Evolutionary conservation across 306 rosid genomes (phyloP), one percentile per base, ranked within the genome.

Genomic region (Vicia faba): DNA sequence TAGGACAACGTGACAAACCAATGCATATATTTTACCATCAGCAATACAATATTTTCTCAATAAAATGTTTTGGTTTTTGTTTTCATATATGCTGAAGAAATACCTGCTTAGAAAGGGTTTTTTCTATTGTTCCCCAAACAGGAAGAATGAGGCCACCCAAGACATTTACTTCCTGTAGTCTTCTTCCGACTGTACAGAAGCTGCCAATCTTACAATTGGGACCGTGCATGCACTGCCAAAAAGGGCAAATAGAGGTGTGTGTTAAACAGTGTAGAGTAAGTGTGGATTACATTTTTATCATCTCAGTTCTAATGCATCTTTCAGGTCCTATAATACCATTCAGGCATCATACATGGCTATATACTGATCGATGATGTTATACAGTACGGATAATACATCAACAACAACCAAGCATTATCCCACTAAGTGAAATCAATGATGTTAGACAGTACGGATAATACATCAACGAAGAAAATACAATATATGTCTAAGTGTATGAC

Each of bases 111-210:
- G 97, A 70, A 71, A 93, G 96, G 76, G 97, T 97, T 77, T 90
- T 88, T 79, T 93, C 99, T 63, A 93, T 74, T 13, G 95, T 80
- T 62, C 97, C 92, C 99, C 99, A 93, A 26, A 93, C 95, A 8
- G 99, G 99, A 83, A 93, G 95, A 72, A 93, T 90, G 68, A 93
- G 95, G 63, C 99, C 99, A 18, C 99, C 96, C 75, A 93, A 73
- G 48, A 93, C 90, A 84, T 90, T 90, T 49, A 93, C 99, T 82
- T 93, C 99, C 83, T 93, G 99, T 71, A 83, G 78, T 85, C 99
- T 88, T 87, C 95, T 85, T 66, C 99, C 99, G 51, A 88, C 96
- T 39, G 95, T 85, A 80, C 99, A 95, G 70, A 79, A 90, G 83
- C 66, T 76, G 46, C 96, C 97, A 53, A 86, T 82, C 89, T 90